Evolutionary conservation across 2,329 filamentous ascomycete genomes (phyloP), one percentile per base, ranked within the genome.

Genomic region (Penicillium sp.): DNA sequence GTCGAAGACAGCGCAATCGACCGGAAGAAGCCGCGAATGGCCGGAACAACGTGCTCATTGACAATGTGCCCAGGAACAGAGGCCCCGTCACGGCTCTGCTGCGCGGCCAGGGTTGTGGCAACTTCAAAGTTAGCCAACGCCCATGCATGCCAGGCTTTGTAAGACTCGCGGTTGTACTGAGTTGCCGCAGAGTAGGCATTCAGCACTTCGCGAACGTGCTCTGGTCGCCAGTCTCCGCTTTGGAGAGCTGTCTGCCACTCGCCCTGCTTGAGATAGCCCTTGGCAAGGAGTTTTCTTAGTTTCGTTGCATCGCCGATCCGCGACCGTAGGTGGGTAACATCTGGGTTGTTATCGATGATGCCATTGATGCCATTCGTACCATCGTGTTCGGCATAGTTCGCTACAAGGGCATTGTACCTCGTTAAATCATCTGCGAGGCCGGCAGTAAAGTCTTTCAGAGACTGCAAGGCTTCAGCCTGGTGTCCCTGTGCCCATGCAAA

Each of bases 121-220:
- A 99, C 94, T 74, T 99, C 93, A 66, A 99, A 99, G 73, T 99
- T 99, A 54, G 94, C 93, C 61, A 99, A 76, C 11, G 94, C 95
- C 93, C 94, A 99, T 0, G 94, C 90, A 74, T 99, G 94, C 94
- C 94, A 99, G 7, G 95, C 94, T 75, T 99, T 99, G 78, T 99
- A 99, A 85, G 93, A 99, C 60, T 88, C 86, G 33, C 91, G 88
- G 70, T 99, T 96, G 75, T 95, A 97, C 58, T 90, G 87, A 1
- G 94, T 99, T 1, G 95, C 95, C 58, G 92, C 88, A 18, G 87
- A 86, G 72, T 97, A 99, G 1, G 94, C 91, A n/a, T 85, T 83
- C 23, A 99, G 79, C 57, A 99, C 91, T 53, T 97, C 93, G 52
- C 89, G 84, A 3, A 96, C 90, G 62, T 90, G 87, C 8, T 90